Conservation (phyloP, 371 early-diverging fungal genomes). For the Smittium culicis region DNA sequence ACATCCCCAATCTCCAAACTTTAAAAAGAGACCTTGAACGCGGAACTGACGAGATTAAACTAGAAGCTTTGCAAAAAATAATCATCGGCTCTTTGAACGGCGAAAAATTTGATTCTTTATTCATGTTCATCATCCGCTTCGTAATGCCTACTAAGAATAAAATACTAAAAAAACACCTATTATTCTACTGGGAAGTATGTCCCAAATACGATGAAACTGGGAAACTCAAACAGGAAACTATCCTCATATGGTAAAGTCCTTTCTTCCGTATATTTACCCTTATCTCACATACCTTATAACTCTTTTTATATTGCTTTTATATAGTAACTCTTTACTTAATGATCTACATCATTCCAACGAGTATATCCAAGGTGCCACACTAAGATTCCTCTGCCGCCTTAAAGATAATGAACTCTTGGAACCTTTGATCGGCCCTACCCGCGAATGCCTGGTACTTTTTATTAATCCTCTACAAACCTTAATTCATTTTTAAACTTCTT, state of each 20-base stretch:
- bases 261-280: background rate
- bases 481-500: background rate
- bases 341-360: conserved; percentile 98
- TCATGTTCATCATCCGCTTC: conserved; percentile 94
- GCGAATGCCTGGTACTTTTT: conserved; percentile 55
- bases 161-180: conserved; percentile 79
- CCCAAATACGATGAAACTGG: conserved; percentile 86
- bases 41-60: conserved; percentile 79
- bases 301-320: background rate
- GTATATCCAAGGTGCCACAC: conserved; percentile 90
- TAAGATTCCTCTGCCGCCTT: conserved; percentile 90
- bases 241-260: conserved; percentile 57
- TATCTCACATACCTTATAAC: background rate
- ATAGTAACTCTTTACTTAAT: conserved; percentile 84
- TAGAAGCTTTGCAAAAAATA: conserved; percentile 84
- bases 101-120: conserved; percentile 71
- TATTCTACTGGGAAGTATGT: conserved; percentile 93
- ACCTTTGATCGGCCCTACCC: conserved; percentile 78
- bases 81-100: conserved; percentile 81
- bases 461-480: conserved; percentile 7
- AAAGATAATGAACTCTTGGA: conserved; percentile 87
- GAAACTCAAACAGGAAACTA: conserved; percentile 88
- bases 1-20: conserved; percentile 30
- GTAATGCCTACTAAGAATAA: conserved; percentile 90
- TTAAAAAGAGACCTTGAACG: conserved; percentile 53